Percentiles rank a stretch among this genome's conserved stretches.
phyloP scores from a whole-genome alignment of 2,329 filamentous ascomycete species.

The Didymellaceae sp. region DNA sequence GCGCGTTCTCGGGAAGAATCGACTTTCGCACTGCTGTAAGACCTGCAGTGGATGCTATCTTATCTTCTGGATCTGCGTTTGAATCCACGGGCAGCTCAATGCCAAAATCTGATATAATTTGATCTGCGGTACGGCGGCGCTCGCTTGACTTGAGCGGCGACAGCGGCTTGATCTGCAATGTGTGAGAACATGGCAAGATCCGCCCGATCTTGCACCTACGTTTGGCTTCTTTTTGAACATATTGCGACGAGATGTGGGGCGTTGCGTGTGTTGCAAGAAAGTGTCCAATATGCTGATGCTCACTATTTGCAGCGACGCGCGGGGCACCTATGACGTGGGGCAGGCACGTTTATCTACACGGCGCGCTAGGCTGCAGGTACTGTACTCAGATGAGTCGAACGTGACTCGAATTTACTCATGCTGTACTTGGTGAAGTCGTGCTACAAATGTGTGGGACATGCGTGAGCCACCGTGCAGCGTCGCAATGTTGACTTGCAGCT shows the following conservation, averaged over 20 bases:
- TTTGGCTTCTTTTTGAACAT: constrained; percentile 72
- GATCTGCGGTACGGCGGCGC: constrained; percentile 69
- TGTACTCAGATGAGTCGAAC: constrained; percentile 8
- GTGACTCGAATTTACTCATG: constrained; percentile 13
- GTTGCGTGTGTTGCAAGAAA: not conserved
- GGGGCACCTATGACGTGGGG: constrained; percentile 17
- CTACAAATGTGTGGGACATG: too few relatives aligned
- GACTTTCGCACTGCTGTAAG: constrained; percentile 63
- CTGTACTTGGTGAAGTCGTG: not conserved
- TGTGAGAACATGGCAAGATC: constrained; percentile 3
- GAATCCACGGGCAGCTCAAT: constrained; percentile 55
- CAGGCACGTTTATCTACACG: constrained; percentile 1
- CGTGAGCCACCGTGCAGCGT: too few relatives aligned
- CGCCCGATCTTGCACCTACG: constrained; percentile 41
- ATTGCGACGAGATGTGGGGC: constrained; percentile 7
- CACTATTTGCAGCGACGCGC: constrained; percentile 9
- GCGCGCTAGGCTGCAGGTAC: constrained; percentile 7
- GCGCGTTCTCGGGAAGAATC: constrained; percentile 67
- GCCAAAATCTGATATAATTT: constrained; percentile 68
- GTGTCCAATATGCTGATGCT: constrained; percentile 6
- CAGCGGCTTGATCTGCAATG: constrained; percentile 68
- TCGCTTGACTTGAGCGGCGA: constrained; percentile 71
- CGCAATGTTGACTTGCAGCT: too few relatives aligned
- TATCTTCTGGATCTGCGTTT: constrained; percentile 51
- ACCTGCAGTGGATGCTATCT: constrained; percentile 51